Evolutionary conservation across 164 flowering plant species (phyloP).

Genomic region (Sextonia rubra): DNA sequence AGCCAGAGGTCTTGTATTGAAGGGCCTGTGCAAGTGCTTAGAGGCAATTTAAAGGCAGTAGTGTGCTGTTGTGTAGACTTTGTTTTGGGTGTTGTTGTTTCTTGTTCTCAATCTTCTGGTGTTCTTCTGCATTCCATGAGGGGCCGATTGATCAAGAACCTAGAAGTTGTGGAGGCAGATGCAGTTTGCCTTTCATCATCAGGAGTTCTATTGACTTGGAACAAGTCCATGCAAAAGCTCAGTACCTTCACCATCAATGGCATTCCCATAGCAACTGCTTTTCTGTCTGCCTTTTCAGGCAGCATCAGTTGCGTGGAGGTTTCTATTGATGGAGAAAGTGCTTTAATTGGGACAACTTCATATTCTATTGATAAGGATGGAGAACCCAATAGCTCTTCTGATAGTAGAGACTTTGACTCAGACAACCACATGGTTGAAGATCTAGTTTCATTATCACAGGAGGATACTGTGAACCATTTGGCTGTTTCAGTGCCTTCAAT

Average conservation of each 20-base stretch:
- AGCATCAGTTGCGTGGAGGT: constrained; percentile 85
- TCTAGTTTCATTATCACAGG: constrained; percentile 19
- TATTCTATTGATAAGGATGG: constrained; percentile 10
- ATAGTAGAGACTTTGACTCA: constrained; percentile 3
- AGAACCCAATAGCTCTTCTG: background rate
- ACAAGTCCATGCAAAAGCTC: constrained; percentile 41
- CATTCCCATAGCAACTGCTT: constrained; percentile 46
- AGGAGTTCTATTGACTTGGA: constrained; percentile 84
- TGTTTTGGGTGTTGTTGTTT: constrained; percentile 76
- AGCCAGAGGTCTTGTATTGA: constrained; percentile 60
- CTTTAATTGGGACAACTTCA: constrained; percentile 61
- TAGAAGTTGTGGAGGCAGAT: constrained; percentile 71
- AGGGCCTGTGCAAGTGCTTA: constrained; percentile 84
- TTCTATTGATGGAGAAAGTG: constrained; percentile 67
- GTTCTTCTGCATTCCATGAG: constrained; percentile 78
- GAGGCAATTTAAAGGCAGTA: constrained; percentile 80
- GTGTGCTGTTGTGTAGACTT: constrained; percentile 75
- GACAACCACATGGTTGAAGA: constrained; percentile 13
- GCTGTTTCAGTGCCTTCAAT: constrained; percentile 64
- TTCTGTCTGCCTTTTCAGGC: constrained; percentile 41
- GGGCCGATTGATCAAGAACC: constrained; percentile 72
- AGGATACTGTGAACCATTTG: constrained; percentile 24
- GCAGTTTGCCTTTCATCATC: constrained; percentile 64
- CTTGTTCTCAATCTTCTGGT: constrained; percentile 70
- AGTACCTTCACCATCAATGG: constrained; percentile 78